Evolutionary conservation across 164 flowering plant genomes (phyloP).

Genomic region (Chloranthus sessilifolius): DNA sequence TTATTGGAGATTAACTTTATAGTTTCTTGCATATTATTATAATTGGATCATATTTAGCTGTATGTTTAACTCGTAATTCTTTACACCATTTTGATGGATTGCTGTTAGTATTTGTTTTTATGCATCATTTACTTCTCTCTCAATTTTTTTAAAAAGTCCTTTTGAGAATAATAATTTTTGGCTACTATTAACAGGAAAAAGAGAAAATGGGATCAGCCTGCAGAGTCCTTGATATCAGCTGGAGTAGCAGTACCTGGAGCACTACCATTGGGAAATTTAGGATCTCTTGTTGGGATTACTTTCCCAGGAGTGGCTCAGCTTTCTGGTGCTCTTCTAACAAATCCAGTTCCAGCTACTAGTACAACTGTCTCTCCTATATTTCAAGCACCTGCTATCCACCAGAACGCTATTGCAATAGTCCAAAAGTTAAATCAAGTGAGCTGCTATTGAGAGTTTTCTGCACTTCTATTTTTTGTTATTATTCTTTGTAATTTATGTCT

Average conservation of each 20-base stretch:
- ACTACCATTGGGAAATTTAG: constrained; percentile 35
- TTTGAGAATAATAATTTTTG: too few species aligned
- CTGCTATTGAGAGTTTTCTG: background rate
- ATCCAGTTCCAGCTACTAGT: constrained; percentile 24
- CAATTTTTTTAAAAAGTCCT: too few species aligned
- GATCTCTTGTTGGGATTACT: constrained; percentile 33
- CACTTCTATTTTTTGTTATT: background rate
- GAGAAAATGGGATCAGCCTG: constrained; percentile 99
- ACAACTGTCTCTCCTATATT: constrained; percentile 25
- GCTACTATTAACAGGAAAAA: constrained; percentile 55
- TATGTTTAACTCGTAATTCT: too few species aligned
- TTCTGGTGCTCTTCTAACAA: constrained; percentile 27
- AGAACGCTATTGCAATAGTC: constrained; percentile 32
- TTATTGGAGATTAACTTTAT: too few species aligned
- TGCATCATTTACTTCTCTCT: background rate
- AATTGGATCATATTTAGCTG: too few species aligned
- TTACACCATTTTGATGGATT: too few species aligned
- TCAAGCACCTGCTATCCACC: constrained; percentile 36
- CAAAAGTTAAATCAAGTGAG: constrained; percentile 58
- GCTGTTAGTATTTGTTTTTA: background rate
- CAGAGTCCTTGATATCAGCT: constrained; percentile 56
- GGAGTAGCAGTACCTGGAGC: constrained; percentile 46
- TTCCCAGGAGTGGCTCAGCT: constrained; percentile 31
- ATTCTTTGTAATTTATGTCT: too few species aligned
- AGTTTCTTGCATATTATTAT: too few species aligned